Percentiles rank a stretch among this genome's conserved stretches.
These are phyloP conservation scores for Pistacia atlantica DNA, from an alignment of 345 rosid genomes.

Conservation along the genomic window DNA sequence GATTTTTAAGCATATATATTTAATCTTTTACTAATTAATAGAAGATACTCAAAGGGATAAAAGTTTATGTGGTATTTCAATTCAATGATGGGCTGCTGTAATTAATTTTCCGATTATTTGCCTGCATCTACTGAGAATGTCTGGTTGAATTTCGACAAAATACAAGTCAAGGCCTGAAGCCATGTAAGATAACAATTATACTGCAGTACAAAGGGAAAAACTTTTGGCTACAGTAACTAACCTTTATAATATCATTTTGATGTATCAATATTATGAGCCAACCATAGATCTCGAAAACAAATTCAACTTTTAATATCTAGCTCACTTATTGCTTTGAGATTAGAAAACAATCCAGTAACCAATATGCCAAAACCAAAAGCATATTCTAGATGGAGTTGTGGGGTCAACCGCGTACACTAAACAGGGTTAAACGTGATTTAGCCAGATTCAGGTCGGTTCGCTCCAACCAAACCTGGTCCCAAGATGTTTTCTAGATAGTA, in stretches of 20 bases:
- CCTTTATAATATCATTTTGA: neutral
- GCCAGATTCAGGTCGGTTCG: neutral
- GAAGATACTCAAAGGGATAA: neutral
- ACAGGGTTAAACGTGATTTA: neutral
- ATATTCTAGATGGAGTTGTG: neutral
- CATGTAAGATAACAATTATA: neutral
- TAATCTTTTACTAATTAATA: neutral
- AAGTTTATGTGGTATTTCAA: too few species aligned
- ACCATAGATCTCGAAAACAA: too few species aligned
- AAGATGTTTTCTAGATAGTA: neutral
- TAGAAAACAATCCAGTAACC: neutral
- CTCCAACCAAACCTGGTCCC: conserved; percentile 7
- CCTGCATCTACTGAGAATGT: neutral
- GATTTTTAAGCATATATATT: neutral
- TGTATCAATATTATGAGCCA: too few species aligned
- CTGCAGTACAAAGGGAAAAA: neutral
- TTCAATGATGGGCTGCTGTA: neutral
- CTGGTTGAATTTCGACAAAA: neutral
- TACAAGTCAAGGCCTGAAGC: neutral
- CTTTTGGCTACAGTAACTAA: neutral
- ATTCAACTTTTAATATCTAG: too few species aligned
- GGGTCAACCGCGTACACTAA: neutral
- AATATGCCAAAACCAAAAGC: neutral
- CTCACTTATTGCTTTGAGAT: neutral
- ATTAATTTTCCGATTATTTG: conserved; percentile 4